Evolutionary conservation across 768 basidiomycete genomes (phyloP), one percentile per base, ranked within the genome.

Genomic region (Suillus subalutaceus): DNA sequence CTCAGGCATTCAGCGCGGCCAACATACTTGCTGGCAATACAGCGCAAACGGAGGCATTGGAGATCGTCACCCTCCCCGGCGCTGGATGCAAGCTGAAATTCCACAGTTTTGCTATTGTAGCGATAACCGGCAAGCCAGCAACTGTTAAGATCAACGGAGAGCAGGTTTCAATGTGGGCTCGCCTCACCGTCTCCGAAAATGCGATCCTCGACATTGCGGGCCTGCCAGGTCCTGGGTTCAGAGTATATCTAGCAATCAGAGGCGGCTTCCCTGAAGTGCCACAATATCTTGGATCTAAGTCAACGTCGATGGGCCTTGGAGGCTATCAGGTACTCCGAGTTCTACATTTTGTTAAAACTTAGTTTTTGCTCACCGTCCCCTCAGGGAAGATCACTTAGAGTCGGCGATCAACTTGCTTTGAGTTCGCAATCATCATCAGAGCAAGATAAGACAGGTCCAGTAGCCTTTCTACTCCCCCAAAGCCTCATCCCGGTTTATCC

Each of bases 241-340:
- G 89, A 57, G 75, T 75, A 3, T 90, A 91, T 67, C 66, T 91
- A 40, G 82, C 84, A 15, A 72, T 90, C 30, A 78, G 79, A 43
- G 89, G 88, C 3, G 90, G 89, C 0, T 84, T 91, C 66, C 89
- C 88, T 0, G 79, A 78, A 18, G 77, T 88, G 2, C 84, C 87
- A 41, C 6, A 65, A 6, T 90, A 88, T 71, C 78, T 90, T 2
- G 88, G 85, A 4, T 88, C 87, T 0, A 90, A 90, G 75, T 86
- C 87, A 6, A 88, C 89, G 26, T 88, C 85, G 1, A 81, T 88
- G 81, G 84, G 86, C 16, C 68, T 88, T 13, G 88, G 88, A 52
- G 86, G 88, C 3, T 88, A 86, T 71, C 88, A 87, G 74, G 86
- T 82, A 53, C 59, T 77, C 64, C 30, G 20, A 13, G 2, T 16